Evolutionary conservation across 2,329 filamentous ascomycete species (phyloP).

Genomic region (Trichothecium sympodiale): DNA sequence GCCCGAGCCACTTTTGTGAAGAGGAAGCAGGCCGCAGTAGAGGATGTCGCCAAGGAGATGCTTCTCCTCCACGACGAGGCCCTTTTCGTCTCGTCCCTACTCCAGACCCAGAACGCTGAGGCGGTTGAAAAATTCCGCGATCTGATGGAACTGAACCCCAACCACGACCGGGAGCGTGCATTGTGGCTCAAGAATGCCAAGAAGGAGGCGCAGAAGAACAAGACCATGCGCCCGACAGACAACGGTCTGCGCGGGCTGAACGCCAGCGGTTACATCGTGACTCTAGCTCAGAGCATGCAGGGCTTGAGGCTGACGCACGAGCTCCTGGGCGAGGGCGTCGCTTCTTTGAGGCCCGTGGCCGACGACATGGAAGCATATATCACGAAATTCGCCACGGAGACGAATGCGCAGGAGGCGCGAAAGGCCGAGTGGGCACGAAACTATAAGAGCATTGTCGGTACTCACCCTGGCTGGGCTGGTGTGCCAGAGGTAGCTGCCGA

Average conservation of each 20-base stretch:
- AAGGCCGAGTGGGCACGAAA: slow-evolving; percentile 1
- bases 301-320: slow-evolving; percentile 27
- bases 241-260: slow-evolving; percentile 9
- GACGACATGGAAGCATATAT: slow-evolving; percentile 1
- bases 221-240: neutral
- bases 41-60: slow-evolving; percentile 13
- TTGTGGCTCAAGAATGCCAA: too few relatives aligned
- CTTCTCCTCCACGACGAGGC: slow-evolving; percentile 17
- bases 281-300: slow-evolving; percentile 19
- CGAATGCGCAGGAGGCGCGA: neutral
- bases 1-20: slow-evolving; percentile 14
- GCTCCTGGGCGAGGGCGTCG: neutral
- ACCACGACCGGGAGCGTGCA: neutral
- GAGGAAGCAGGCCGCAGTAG: slow-evolving; percentile 12
- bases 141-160: slow-evolving; percentile 14
- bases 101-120: too few relatives aligned
- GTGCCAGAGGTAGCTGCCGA: too few relatives aligned
- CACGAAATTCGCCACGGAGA: neutral
- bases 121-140: slow-evolving; percentile 5
- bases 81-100: slow-evolving; percentile 11
- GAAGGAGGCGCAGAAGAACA: slow-evolving; percentile 4
- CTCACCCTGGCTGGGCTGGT: slow-evolving; percentile 14
- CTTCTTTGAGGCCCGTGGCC: neutral
- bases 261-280: slow-evolving; percentile 14
- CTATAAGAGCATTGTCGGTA: slow-evolving; percentile 16